A percentile compares a stretch with the other conserved stretches of the same genome.
phyloP scores from a whole-genome alignment of 148 eudicot genomes.

The Rhododendron ferrugineum region DNA sequence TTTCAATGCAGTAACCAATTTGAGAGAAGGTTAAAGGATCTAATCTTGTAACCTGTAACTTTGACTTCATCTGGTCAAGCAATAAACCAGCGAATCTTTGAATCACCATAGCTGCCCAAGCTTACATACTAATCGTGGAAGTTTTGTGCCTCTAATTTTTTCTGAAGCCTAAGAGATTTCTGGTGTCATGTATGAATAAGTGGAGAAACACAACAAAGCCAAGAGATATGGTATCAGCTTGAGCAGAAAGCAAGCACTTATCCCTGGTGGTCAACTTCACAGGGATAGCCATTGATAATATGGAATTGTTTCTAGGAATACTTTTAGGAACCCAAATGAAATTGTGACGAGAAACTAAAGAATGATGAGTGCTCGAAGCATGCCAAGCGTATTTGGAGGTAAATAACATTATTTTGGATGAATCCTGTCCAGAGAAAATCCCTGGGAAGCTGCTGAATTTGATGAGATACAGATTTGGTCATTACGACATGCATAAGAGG shows the following conservation, averaged over 20 bases:
- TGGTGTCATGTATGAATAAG: not conserved
- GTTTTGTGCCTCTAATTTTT: not conserved
- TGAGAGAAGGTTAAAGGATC: not conserved
- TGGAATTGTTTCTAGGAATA: not conserved
- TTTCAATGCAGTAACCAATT: not conserved
- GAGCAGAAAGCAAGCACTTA: not conserved
- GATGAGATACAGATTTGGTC: not conserved
- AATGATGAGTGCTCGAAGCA: not conserved
- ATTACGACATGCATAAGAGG: not conserved
- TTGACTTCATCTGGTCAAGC: not conserved
- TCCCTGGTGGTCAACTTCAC: not conserved
- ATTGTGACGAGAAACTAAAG: not conserved
- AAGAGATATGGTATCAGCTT: not conserved
- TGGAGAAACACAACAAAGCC: not conserved
- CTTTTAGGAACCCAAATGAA: not conserved
- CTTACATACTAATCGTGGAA: not conserved
- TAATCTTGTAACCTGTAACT: not conserved
- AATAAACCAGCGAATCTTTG: not conserved
- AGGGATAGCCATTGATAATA: not conserved
- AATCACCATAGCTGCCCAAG: not conserved
- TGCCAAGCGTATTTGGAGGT: not conserved
- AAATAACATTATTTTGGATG: not conserved
- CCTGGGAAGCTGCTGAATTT: conserved; percentile 1
- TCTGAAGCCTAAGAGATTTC: not conserved
- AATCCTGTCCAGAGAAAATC: not conserved